phyloP scores from a whole-genome alignment of 345 rosid genomes.

The Aquilaria sinensis region DNA sequence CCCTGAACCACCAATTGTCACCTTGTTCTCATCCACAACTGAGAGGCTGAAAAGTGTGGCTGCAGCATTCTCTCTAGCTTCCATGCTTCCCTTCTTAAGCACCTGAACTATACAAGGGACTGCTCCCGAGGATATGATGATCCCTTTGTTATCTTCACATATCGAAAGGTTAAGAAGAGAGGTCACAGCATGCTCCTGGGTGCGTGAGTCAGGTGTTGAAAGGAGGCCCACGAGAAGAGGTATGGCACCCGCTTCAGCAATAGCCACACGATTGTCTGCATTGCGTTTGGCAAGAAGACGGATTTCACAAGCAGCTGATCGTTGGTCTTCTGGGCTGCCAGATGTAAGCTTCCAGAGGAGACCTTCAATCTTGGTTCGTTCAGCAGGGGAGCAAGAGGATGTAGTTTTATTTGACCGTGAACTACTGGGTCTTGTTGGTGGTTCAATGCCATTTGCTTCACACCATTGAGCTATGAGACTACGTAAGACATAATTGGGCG shows the following conservation, averaged over 20 bases:
- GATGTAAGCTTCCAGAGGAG: constrained; percentile 80
- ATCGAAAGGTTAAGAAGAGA: constrained; percentile 96
- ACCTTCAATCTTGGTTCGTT: constrained; percentile 56
- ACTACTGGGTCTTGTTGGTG: constrained; percentile 76
- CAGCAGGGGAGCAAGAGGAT: constrained; percentile 67
- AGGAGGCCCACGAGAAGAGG: constrained; percentile 84
- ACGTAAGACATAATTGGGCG: constrained; percentile 89
- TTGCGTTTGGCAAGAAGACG: constrained; percentile 97
- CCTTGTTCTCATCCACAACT: constrained; percentile 88
- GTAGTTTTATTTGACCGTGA: constrained; percentile 54
- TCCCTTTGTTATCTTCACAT: constrained; percentile 92
- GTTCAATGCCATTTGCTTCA: constrained; percentile 80
- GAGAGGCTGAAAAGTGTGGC: constrained; percentile 98
- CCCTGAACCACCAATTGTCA: constrained; percentile 76
- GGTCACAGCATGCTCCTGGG: constrained; percentile 94
- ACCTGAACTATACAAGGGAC: constrained; percentile 93
- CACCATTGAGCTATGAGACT: constrained; percentile 99
- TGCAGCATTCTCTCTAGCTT: constrained; percentile 97
- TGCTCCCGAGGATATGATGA: constrained; percentile 79
- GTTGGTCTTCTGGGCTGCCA: constrained; percentile 71
- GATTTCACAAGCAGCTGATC: constrained; percentile 85
- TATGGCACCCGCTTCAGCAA: constrained; percentile 98
- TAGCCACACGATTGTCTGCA: constrained; percentile 93
- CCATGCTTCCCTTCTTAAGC: constrained; percentile 97
- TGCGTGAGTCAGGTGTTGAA: constrained; percentile 77